These are phyloP conservation scores for Antarctomyces pellizariae DNA, from an alignment of 495 filamentous ascomycete genomes.

Conservation along the genomic window DNA sequence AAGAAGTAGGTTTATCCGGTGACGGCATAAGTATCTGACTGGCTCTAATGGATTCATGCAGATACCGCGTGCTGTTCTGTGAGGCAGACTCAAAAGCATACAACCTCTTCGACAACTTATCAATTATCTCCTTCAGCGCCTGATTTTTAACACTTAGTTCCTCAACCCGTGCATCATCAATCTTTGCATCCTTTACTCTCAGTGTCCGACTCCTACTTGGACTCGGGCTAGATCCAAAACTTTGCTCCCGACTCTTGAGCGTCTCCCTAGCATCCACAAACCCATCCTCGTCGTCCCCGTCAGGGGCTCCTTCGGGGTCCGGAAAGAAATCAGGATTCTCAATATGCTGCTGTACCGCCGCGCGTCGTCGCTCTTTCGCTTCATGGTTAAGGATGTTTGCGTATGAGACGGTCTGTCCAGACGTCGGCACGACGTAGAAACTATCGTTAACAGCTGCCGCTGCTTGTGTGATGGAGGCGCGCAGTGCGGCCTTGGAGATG, in stretches of 20 bases:
- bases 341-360: constrained; percentile 17
- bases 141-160: constrained; percentile 68
- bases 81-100: constrained; percentile 70
- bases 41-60: constrained; percentile 57
- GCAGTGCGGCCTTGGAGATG: constrained; percentile 60
- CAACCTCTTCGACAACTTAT: constrained; percentile 54
- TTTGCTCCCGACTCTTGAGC: constrained; percentile 15
- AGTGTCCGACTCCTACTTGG: constrained; percentile 10
- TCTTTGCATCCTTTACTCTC: constrained; percentile 17
- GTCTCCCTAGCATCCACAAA: constrained; percentile 79
- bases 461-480: constrained; percentile 27
- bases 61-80: constrained; percentile 54
- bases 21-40: constrained; percentile 1
- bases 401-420: constrained; percentile 73
- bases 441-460: constrained; percentile 50
- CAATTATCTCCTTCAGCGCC: constrained; percentile 45
- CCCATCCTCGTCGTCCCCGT: constrained; percentile 49
- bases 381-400: constrained; percentile 61
- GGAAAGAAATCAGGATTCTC: constrained; percentile 13
- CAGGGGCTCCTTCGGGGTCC: constrained; percentile 24
- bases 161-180: constrained; percentile 45
- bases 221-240: too few relatives aligned
- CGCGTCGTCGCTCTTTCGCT: constrained; percentile 34
- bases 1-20: background rate
- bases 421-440: constrained; percentile 86